Base-by-base conservation (phyloP, 495 filamentous ascomycete species). In the Gamarada debralockiae region DNA sequence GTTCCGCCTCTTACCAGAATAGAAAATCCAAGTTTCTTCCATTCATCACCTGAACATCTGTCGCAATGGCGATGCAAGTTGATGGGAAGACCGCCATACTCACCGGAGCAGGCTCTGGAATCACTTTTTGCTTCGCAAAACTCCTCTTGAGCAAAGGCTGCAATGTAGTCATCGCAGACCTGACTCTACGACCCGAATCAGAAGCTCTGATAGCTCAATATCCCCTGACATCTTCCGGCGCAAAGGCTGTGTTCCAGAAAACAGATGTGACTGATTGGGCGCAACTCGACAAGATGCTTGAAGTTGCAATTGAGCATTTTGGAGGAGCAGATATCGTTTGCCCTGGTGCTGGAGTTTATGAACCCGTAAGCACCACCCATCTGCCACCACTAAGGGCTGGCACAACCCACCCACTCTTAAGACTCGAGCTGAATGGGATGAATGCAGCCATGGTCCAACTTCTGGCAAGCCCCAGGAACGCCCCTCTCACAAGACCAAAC, bases 41-140 rank as follows among this genome's bases (percentile, higher is more conserved):
- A n/a, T n/a, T n/a, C n/a, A n/a, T n/a, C n/a, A n/a, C n/a, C n/a
- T n/a, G n/a, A n/a, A n/a, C n/a, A n/a, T n/a, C n/a, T n/a, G n/a
- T 34, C 3, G 17, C 49, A 31, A 53, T 62, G 60, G 56, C 60
- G 2, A 50, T 62, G 42, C 42, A 53, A 6, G 56, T 59, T 8
- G 12, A 29, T 18, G 62, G 61, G 25, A 76, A 76, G 59, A 84
- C 79, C 12, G 86, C 87, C 29, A 70, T 92, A 24, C 86, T 92
- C 61, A 92, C 87, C 1, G 89, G 88, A 39, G 89, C 81, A 23
- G 84, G 83, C 13, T 83, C 79, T 2, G 86, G 87, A 12, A 82
- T 90, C 50, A 84, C 84, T 31, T 74, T 88, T 33, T 83, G 84
- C 0, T 76, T 89, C n/a, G 85, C 89, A 23, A 67, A 70, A 34